A percentile compares a stretch with the other conserved stretches of the same genome.
Conservation (phyloP, 192 early-diverging fungal genomes). For the Phycomyces nitens region DNA sequence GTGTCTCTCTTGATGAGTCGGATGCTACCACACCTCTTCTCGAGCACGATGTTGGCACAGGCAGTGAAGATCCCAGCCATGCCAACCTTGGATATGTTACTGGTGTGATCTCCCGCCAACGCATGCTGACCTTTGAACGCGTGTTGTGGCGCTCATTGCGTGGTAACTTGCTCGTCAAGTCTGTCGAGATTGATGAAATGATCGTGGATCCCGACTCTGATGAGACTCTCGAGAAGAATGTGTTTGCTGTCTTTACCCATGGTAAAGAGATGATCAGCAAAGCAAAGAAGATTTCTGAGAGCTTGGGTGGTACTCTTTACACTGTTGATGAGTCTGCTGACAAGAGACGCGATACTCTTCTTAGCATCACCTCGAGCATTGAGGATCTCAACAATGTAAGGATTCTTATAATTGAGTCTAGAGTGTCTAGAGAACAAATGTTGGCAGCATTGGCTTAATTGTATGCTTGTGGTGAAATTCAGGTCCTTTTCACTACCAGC, state of each 20-base stretch:
- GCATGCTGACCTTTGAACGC: slow-evolving; percentile 88
- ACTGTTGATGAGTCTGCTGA: slow-evolving; percentile 79
- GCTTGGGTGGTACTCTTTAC: slow-evolving; percentile 93
- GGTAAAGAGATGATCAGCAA: slow-evolving; percentile 86
- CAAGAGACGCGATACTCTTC: slow-evolving; percentile 77
- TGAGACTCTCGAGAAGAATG: slow-evolving; percentile 89
- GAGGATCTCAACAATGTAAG: slow-evolving; percentile 74
- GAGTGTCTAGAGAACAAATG: too few species aligned
- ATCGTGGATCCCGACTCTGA: slow-evolving; percentile 90
- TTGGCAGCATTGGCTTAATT: not conserved
- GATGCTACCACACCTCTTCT: slow-evolving; percentile 56
- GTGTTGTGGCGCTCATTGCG: slow-evolving; percentile 96
- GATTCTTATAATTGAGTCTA: slow-evolving; percentile 9
- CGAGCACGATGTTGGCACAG: slow-evolving; percentile 54
- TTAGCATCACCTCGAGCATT: slow-evolving; percentile 79
- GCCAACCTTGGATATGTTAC: slow-evolving; percentile 83
- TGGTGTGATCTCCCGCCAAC: slow-evolving; percentile 85
- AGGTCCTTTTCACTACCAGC: slow-evolving; percentile 84
- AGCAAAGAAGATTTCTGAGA: slow-evolving; percentile 91
- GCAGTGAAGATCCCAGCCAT: slow-evolving; percentile 28
- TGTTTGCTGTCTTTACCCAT: slow-evolving; percentile 98
- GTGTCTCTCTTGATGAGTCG: not conserved
- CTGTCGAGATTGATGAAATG: slow-evolving; percentile 92
- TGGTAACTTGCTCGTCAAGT: slow-evolving; percentile 95
- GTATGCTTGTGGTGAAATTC: slow-evolving; percentile 1